phyloP scores from a whole-genome alignment of 306 rosid genomes.

The Adenanthera pavonina region DNA sequence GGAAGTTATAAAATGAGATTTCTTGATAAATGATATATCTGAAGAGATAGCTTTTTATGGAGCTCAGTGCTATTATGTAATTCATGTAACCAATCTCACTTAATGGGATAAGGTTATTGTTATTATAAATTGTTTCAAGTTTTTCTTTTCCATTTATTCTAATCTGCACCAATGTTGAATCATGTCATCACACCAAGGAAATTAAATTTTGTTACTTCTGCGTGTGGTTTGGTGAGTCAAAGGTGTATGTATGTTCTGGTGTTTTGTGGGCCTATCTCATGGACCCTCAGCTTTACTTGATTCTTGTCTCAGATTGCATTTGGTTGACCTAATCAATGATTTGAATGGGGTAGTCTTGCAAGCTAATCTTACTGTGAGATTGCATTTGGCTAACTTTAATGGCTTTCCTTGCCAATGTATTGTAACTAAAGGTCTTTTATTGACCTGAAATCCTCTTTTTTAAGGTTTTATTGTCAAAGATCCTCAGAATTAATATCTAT shows the following conservation, averaged over 20 bases:
- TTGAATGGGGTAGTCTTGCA: constrained; percentile 9
- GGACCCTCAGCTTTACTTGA: constrained; percentile 7
- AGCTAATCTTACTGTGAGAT: constrained; percentile 8
- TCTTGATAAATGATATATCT: too few species aligned
- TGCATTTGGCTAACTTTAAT: not conserved
- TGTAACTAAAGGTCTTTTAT: constrained; percentile 3
- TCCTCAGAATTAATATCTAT: not conserved
- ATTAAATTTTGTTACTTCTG: not conserved
- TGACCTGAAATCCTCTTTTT: constrained; percentile 15
- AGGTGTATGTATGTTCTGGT: constrained; percentile 10
- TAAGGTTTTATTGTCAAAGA: not conserved
- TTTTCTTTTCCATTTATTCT: constrained; percentile 7
- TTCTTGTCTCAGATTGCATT: constrained; percentile 11
- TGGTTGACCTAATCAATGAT: constrained; percentile 1
- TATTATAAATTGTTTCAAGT: not conserved
- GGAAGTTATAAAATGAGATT: too few species aligned
- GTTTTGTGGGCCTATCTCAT: not conserved
- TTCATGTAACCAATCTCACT: too few species aligned
- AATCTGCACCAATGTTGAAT: constrained; percentile 5
- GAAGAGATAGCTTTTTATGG: too few species aligned
- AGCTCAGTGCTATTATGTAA: too few species aligned
- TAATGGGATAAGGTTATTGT: too few species aligned
- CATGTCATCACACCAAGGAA: constrained; percentile 17
- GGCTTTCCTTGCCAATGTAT: constrained; percentile 11
- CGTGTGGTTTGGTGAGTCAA: not conserved